Percentiles rank a stretch among this genome's conserved stretches.
Conservation (phyloP, 306 rosid species). For the Dryas octopetala region DNA sequence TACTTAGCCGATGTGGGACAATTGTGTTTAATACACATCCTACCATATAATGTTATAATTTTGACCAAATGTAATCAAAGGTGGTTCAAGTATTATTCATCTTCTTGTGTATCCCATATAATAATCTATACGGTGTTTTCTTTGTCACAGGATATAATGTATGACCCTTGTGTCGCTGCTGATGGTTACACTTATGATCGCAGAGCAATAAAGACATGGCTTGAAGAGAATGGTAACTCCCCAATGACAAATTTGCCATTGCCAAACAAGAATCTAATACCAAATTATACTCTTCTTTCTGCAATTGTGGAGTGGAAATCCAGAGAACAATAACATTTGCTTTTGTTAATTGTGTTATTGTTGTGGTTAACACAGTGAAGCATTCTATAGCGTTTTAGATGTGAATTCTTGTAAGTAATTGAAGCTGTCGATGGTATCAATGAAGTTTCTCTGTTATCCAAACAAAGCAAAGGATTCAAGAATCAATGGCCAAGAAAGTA, state of each 20-base stretch:
- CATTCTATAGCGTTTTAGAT: neutral
- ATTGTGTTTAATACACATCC: neutral
- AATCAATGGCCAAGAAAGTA: neutral
- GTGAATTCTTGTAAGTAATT: neutral
- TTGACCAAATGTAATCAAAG: neutral
- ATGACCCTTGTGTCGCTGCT: slow-evolving; percentile 90
- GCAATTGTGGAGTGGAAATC: slow-evolving; percentile 95
- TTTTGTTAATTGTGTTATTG: slow-evolving; percentile 7
- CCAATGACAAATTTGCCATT: slow-evolving; percentile 79
- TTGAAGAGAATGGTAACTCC: slow-evolving; percentile 59
- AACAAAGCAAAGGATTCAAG: neutral
- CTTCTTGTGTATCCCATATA: neutral
- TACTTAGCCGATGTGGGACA: neutral
- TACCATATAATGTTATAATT: neutral
- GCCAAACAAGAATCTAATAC: slow-evolving; percentile 61
- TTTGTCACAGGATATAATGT: slow-evolving; percentile 76
- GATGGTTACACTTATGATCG: slow-evolving; percentile 94
- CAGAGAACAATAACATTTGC: slow-evolving; percentile 3
- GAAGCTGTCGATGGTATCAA: neutral
- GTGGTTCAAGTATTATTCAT: neutral
- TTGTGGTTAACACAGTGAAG: neutral
- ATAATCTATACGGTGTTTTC: neutral
- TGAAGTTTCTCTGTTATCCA: neutral
- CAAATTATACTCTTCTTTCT: slow-evolving; percentile 80
- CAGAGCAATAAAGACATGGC: slow-evolving; percentile 71